Percentiles rank a stretch among this genome's conserved stretches.
Conservation (phyloP, 352 stramenopile genomes). For the Globisporangium alternatum region DNA sequence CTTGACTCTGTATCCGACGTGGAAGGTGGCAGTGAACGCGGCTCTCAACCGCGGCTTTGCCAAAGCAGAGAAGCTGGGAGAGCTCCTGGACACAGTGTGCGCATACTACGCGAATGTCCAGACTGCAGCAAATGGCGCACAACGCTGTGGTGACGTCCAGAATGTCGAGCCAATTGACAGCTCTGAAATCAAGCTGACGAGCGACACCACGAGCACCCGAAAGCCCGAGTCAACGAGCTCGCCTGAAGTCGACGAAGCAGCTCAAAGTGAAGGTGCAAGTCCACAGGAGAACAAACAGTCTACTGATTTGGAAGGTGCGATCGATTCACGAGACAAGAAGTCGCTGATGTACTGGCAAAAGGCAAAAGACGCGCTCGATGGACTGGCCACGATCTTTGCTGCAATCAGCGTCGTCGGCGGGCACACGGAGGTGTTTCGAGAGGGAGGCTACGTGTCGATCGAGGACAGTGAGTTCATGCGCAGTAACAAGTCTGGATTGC, state of each 20-base stretch:
- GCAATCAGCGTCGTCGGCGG: constrained; percentile 73
- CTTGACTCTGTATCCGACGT: constrained; percentile 71
- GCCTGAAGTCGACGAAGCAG: constrained; percentile 55
- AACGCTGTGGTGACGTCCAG: background rate
- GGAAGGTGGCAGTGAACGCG: constrained; percentile 77
- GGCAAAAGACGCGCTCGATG: constrained; percentile 67
- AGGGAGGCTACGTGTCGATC: constrained; percentile 58
- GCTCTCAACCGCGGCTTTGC: constrained; percentile 50
- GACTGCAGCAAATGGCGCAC: background rate
- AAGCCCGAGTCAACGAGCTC: constrained; percentile 57
- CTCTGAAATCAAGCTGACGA: constrained; percentile 21
- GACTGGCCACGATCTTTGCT: constrained; percentile 50
- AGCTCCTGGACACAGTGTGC: constrained; percentile 63
- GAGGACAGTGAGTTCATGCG: constrained; percentile 39
- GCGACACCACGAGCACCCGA: constrained; percentile 29
- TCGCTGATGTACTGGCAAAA: constrained; percentile 70
- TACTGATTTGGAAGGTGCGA: constrained; percentile 12
- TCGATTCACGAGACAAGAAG: constrained; percentile 57
- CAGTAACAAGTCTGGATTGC: constrained; percentile 21
- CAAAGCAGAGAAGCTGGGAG: constrained; percentile 42
- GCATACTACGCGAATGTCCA: constrained; percentile 56
- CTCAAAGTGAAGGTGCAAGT: background rate
- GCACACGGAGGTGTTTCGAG: constrained; percentile 63
- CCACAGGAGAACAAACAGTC: constrained; percentile 2
- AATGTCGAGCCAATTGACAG: constrained; percentile 22